Evolutionary conservation across 306 rosid species (phyloP).

Genomic region (Fragaria nilgerrensis): DNA sequence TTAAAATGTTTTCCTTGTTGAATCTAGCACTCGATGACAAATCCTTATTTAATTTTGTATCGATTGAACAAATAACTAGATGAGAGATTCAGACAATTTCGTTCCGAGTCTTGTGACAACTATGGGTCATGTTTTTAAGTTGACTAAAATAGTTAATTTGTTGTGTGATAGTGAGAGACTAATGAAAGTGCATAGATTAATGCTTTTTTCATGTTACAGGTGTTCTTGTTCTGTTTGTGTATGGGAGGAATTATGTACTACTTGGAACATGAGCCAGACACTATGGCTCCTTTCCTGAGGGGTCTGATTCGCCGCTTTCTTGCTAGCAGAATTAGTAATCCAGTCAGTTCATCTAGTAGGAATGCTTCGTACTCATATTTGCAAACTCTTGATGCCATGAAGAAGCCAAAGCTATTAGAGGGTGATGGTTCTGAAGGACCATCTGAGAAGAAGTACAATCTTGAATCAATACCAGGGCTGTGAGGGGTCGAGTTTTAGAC

Average conservation of each 20-base stretch:
- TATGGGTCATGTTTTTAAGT: background rate
- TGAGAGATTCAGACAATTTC: too few species aligned
- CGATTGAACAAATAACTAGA: background rate
- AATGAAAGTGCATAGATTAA: background rate
- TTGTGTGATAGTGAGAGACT: background rate
- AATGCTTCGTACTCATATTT: conserved; percentile 56
- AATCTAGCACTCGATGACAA: background rate
- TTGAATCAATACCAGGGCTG: conserved; percentile 93
- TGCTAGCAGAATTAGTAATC: conserved; percentile 91
- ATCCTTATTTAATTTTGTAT: background rate
- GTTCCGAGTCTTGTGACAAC: background rate
- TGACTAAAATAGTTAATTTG: background rate
- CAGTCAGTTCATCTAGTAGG: conserved; percentile 41
- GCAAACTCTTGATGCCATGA: conserved; percentile 57
- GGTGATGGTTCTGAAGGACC: conserved; percentile 36
- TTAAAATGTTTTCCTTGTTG: background rate
- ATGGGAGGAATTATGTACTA: conserved; percentile 99
- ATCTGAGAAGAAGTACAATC: conserved; percentile 71
- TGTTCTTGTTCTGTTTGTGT: conserved; percentile 70
- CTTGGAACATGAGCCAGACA: conserved; percentile 88
- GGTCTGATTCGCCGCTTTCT: conserved; percentile 92
- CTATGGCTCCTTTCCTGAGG: conserved; percentile 94
- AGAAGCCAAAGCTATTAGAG: conserved; percentile 47
- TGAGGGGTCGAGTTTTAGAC: conserved; percentile 17
- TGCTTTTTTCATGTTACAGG: conserved; percentile 43